These are phyloP conservation scores for Xylariaceae sp. DNA, from an alignment of 2,329 filamentous ascomycete species.

Conservation along the genomic window DNA sequence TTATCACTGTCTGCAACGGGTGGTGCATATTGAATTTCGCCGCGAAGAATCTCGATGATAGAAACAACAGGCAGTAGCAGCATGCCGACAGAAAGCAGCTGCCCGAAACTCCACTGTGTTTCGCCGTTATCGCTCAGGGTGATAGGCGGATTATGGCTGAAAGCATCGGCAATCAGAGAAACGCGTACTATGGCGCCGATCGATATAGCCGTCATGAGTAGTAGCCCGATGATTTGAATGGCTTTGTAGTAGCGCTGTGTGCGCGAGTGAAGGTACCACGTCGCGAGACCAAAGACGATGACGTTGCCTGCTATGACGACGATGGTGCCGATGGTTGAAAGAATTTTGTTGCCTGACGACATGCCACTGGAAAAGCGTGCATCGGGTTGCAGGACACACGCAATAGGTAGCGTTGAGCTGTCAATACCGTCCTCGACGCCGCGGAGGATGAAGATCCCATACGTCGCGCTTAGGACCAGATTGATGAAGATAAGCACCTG, in stretches of 20 bases:
- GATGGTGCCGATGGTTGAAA: conserved; percentile 57
- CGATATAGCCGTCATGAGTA: conserved; percentile 54
- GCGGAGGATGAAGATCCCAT: conserved; percentile 54
- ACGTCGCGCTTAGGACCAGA: conserved; percentile 53
- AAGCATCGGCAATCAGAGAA: conserved; percentile 56
- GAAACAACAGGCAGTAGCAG: conserved; percentile 57
- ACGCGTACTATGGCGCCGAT: conserved; percentile 56
- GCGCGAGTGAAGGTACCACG: conserved; percentile 61
- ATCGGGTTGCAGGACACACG: conserved; percentile 54
- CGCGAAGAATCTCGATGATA: conserved; percentile 54
- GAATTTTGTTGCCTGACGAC: conserved; percentile 37
- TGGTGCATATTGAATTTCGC: conserved; percentile 36
- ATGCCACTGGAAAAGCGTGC: conserved; percentile 27
- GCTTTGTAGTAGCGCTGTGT: conserved; percentile 50
- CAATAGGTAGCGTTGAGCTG: conserved; percentile 53
- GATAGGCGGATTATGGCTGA: conserved; percentile 48
- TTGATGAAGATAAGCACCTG: conserved; percentile 65
- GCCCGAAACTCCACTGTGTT: conserved; percentile 59
- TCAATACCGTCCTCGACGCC: conserved; percentile 50
- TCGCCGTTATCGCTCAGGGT: conserved; percentile 49
- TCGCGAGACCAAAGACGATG: conserved; percentile 55
- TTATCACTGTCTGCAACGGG: conserved; percentile 22
- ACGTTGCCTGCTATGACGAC: conserved; percentile 57
- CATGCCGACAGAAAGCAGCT: conserved; percentile 56
- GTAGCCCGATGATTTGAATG: conserved; percentile 50